Conservation (phyloP, 768 basidiomycete species). For the Udeniomyces megalosporus region DNA sequence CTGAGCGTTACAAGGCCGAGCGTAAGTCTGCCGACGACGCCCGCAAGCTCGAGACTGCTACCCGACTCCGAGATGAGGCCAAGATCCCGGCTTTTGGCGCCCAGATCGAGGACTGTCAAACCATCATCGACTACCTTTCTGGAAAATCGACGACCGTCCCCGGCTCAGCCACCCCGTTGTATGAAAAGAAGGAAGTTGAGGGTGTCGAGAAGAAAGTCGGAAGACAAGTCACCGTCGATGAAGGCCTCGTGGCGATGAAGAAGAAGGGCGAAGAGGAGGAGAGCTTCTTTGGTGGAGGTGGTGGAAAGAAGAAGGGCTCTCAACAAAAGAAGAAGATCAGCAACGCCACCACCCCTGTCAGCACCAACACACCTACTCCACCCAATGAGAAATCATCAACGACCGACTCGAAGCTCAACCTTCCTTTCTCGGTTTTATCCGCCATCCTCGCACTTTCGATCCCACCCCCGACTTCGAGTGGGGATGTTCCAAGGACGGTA, state of each 20-base stretch:
- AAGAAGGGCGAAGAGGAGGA: conserved; percentile 86
- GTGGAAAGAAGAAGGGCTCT: conserved; percentile 35
- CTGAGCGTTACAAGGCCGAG: conserved; percentile 58
- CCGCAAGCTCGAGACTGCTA: conserved; percentile 62
- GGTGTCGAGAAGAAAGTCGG: conserved; percentile 52
- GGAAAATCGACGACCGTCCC: conserved; percentile 17
- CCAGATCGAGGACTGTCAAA: conserved; percentile 92
- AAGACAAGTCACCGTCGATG: conserved; percentile 58
- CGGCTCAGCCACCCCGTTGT: neutral
- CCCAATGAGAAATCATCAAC: conserved; percentile 2
- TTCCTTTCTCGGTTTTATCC: conserved; percentile 70
- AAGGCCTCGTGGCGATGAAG: conserved; percentile 52
- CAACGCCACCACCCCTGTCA: conserved; percentile 22
- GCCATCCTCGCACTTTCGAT: conserved; percentile 80
- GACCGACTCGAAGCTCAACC: conserved; percentile 39
- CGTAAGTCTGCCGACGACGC: conserved; percentile 58
- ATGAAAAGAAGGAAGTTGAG: conserved; percentile 19
- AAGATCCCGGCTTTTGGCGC: conserved; percentile 72
- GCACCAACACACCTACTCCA: conserved; percentile 1
- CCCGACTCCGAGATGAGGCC: conserved; percentile 78
- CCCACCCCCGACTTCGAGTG: conserved; percentile 59
- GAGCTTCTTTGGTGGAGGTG: conserved; percentile 29
- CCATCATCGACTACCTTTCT: conserved; percentile 70
- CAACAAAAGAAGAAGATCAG: conserved; percentile 22
- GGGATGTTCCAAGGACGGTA: conserved; percentile 66